Percentiles rank a stretch among this genome's conserved stretches.
phyloP scores from a whole-genome alignment of 2,329 filamentous ascomycete species.

The Alternaria solani region DNA sequence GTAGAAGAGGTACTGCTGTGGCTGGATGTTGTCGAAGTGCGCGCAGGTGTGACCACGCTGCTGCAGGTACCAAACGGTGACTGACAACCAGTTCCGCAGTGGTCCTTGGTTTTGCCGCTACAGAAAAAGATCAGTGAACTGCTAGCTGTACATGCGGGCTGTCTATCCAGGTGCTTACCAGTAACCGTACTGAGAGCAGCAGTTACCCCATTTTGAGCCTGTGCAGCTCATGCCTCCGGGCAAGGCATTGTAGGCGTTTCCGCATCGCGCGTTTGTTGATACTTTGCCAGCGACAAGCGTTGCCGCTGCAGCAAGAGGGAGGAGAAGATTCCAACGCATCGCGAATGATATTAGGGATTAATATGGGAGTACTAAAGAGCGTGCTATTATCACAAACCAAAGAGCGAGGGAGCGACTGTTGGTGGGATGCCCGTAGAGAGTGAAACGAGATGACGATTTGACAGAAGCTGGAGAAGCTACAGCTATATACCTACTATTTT shows the following conservation, averaged over 20 bases:
- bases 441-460: background rate
- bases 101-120: background rate
- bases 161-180: background rate
- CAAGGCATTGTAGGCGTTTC: constrained; percentile 1
- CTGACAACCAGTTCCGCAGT: constrained; percentile 10
- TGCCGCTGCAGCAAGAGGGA: background rate
- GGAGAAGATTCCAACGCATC: background rate
- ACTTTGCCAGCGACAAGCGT: background rate
- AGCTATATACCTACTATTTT: background rate
- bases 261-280: constrained; percentile 9
- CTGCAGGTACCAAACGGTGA: constrained; percentile 1
- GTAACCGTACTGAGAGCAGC: constrained; percentile 7
- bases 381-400: background rate
- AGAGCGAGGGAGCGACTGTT: background rate
- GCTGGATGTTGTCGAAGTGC: background rate
- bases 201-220: constrained; percentile 7
- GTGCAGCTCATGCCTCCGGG: background rate
- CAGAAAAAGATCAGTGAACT: too few species aligned
- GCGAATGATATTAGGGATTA: background rate
- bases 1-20: background rate
- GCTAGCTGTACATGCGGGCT: too few species aligned
- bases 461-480: rapidly evolving
- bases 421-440: background rate
- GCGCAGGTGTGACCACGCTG: background rate
- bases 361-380: rapidly evolving